A percentile compares a stretch with the other conserved stretches of the same genome.
phyloP scores from a whole-genome alignment of 177 flowering plant species.

The Vitis hybrid region DNA sequence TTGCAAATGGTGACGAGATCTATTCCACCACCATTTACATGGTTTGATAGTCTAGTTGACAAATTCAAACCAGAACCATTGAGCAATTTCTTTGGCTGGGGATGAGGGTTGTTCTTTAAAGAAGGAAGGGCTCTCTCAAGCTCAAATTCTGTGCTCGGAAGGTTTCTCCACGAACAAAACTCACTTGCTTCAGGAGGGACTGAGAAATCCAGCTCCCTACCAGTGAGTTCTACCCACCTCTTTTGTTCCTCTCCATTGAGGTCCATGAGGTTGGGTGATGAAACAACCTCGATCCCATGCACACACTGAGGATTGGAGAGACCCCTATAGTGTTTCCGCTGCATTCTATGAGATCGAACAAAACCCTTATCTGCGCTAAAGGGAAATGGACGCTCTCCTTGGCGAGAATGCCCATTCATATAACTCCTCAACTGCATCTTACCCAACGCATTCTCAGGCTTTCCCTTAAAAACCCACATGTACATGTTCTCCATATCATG shows the following conservation, averaged over 20 bases:
- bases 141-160: conserved; percentile 27
- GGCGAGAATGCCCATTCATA: conserved; percentile 31
- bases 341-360: conserved; percentile 31
- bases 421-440: conserved; percentile 34
- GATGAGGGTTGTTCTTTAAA: conserved; percentile 13
- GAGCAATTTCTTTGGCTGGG: conserved; percentile 21
- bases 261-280: conserved; percentile 17
- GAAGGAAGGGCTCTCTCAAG: conserved; percentile 25
- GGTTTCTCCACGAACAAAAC: conserved; percentile 27
- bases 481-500: conserved; percentile 38
- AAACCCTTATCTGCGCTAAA: conserved; percentile 28
- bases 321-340: conserved; percentile 28
- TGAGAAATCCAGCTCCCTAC: conserved; percentile 28
- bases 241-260: conserved; percentile 29
- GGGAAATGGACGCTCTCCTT: conserved; percentile 27
- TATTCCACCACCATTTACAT: conserved; percentile 19
- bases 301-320: conserved; percentile 34
- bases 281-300: conserved; percentile 29
- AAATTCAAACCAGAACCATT: conserved; percentile 26
- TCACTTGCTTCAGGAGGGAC: conserved; percentile 29
- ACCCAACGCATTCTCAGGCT: conserved; percentile 33
- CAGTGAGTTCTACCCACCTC: conserved; percentile 31
- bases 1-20: conserved; percentile 21
- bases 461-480: conserved; percentile 33
- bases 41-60: conserved; percentile 22